These are phyloP conservation scores for Dactylis glomerata DNA, from an alignment of 176 grass and related monocot species.

Conservation along the genomic window DNA sequence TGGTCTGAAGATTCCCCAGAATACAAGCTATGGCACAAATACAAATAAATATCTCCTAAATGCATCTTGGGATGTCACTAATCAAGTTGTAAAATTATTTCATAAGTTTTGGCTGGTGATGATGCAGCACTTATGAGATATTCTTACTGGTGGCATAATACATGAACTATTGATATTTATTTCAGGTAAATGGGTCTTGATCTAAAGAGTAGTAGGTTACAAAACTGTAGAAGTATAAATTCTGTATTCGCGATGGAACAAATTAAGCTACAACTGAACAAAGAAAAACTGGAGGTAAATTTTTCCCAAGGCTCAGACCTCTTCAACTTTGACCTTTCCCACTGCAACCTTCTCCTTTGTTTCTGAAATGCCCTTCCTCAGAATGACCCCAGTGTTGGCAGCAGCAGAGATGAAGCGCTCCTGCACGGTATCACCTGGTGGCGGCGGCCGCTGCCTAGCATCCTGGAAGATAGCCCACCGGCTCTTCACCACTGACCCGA, in stretches of 20 bases:
- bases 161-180: background rate
- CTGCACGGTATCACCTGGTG: conserved; percentile 70
- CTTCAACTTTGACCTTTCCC: conserved; percentile 97
- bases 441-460: conserved; percentile 52
- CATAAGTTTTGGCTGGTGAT: background rate
- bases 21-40: background rate
- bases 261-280: background rate
- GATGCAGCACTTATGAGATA: background rate
- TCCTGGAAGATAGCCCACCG: conserved; percentile 84
- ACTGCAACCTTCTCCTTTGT: conserved; percentile 95
- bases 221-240: background rate
- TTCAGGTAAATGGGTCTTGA: background rate
- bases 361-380: conserved; percentile 83
- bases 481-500: conserved; percentile 81
- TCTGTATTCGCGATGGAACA: background rate
- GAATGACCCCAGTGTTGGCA: conserved; percentile 73
- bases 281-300: background rate
- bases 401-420: conserved; percentile 80
- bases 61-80: background rate
- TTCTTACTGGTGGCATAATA: background rate
- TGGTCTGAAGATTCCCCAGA: background rate
- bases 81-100: background rate
- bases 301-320: conserved; percentile 40
- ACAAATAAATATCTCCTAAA: background rate
- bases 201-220: background rate